phyloP scores from a whole-genome alignment of 148 eudicot species.

The Vaccinium myrtillus region DNA sequence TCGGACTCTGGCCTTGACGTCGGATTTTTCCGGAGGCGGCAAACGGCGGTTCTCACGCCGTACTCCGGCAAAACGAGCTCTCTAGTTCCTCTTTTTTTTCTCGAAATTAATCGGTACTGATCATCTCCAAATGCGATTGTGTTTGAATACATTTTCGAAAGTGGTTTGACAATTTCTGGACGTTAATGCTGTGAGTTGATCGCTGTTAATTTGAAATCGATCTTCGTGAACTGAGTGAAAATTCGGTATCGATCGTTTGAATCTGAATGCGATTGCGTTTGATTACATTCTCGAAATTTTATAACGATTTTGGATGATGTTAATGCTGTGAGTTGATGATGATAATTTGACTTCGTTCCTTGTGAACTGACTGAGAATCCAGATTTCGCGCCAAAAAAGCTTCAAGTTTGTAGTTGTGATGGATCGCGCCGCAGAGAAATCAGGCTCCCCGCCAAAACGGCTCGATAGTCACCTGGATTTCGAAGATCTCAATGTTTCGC shows the following conservation, averaged over 20 bases:
- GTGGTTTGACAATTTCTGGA: background rate
- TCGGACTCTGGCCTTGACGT: background rate
- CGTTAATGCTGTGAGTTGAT: background rate
- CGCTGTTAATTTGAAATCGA: background rate
- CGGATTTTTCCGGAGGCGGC: background rate
- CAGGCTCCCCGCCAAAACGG: constrained; percentile 13
- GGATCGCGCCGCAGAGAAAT: background rate
- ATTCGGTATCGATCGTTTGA: too few relatives aligned
- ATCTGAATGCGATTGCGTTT: too few relatives aligned
- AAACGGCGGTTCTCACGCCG: background rate
- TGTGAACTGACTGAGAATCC: background rate
- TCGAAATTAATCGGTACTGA: background rate
- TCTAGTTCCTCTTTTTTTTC: background rate
- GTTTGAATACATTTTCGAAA: background rate
- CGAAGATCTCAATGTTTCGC: background rate
- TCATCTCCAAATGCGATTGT: background rate
- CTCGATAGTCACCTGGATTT: background rate
- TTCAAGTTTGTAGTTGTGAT: background rate
- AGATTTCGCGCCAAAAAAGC: background rate
- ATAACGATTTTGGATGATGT: background rate
- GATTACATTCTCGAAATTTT: background rate
- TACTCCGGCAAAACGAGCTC: background rate
- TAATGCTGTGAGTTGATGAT: constrained; percentile 3
- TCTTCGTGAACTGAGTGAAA: background rate
- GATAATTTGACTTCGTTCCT: background rate